Evolutionary conservation across 2,329 filamentous ascomycete genomes (phyloP).

Genomic region (Ceratocystiopsis sp.): DNA sequence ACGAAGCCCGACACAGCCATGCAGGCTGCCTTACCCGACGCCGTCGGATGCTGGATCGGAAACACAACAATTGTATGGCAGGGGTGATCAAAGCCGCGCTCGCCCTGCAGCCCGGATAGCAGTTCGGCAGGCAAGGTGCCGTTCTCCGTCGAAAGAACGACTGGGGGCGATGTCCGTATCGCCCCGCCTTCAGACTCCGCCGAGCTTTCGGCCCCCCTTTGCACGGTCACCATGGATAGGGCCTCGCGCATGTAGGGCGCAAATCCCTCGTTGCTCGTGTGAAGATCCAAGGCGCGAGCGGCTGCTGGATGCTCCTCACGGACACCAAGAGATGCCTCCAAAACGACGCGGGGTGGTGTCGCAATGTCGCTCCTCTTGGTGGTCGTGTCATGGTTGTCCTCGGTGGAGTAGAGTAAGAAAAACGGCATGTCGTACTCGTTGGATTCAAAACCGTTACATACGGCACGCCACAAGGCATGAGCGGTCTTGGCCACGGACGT

Average conservation of each 20-base stretch:
- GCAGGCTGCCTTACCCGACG: slow-evolving; percentile 13
- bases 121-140: slow-evolving; percentile 48
- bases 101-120: slow-evolving; percentile 38
- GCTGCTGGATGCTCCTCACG: slow-evolving; percentile 45
- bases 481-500: slow-evolving; percentile 58
- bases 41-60: slow-evolving; percentile 57
- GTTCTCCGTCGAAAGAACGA: slow-evolving; percentile 49
- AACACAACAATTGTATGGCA: slow-evolving; percentile 58
- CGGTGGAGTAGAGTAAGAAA: slow-evolving; percentile 57
- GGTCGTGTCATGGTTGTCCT: slow-evolving; percentile 24
- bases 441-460: slow-evolving; percentile 50
- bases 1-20: slow-evolving; percentile 52
- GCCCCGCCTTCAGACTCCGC: too few relatives aligned
- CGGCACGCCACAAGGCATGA: slow-evolving; percentile 55
- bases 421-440: slow-evolving; percentile 66
- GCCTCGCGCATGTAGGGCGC: slow-evolving; percentile 60
- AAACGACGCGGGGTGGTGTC: slow-evolving; percentile 41
- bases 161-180: slow-evolving; percentile 22
- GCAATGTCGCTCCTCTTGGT: slow-evolving; percentile 49
- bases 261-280: slow-evolving; percentile 53
- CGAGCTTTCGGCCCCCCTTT: too few relatives aligned
- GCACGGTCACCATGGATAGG: slow-evolving; percentile 35
- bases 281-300: slow-evolving; percentile 47
- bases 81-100: slow-evolving; percentile 54
- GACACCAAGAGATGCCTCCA: slow-evolving; percentile 58